Base-by-base conservation (phyloP, 345 rosid genomes). In the Bruguiera sexangula region DNA sequence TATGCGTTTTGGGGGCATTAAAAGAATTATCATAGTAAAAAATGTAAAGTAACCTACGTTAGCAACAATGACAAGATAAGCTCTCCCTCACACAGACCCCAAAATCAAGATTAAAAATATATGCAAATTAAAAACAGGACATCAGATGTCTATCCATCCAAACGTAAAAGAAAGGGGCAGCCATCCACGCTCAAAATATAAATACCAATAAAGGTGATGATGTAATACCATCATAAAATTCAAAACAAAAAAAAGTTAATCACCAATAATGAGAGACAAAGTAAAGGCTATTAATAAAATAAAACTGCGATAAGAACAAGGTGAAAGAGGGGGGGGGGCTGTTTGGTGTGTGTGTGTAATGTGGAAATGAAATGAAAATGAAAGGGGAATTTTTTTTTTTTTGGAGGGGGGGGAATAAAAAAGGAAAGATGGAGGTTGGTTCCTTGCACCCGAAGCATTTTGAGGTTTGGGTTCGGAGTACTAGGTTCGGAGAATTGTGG, bases 401-500 rank as follows among this genome's bases (percentile, higher is more conserved):
- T 24, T 0, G 24, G 24, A 0, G 15, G 8, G 9, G 43, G 59
- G 7, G n/a, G 16, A 10, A 9, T 21, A 56, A 56, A 10, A 8
- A 55, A 54, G 60, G 60, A 36, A 67, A 55, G 60, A 27, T 18
- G 48, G 51, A n/a, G 31, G 60, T 67, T 10, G 46, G 61, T 67
- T 53, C 70, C 55, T 24, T 65, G 55, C 43, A 22, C 56, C 46
- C 76, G 73, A 39, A 68, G 75, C 70, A 67, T 75, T 65, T 75
- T 74, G 60, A 80, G 81, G 46, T 67, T 69, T 30, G 39, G 86
- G 70, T 70, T 80, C 77, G 86, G 86, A 30, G 9, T 31, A 19
- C 1, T 70, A 66, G 87, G 80, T 74, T 75, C 79, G 85, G 82
- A 8, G 27, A 26, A 54, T 19, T 56, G 69, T 53, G 48, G 84